A percentile compares a stretch with the other conserved stretches of the same genome.
Conservation (phyloP, 2,329 filamentous ascomycete species). For the Trichophyton verrucosum region DNA sequence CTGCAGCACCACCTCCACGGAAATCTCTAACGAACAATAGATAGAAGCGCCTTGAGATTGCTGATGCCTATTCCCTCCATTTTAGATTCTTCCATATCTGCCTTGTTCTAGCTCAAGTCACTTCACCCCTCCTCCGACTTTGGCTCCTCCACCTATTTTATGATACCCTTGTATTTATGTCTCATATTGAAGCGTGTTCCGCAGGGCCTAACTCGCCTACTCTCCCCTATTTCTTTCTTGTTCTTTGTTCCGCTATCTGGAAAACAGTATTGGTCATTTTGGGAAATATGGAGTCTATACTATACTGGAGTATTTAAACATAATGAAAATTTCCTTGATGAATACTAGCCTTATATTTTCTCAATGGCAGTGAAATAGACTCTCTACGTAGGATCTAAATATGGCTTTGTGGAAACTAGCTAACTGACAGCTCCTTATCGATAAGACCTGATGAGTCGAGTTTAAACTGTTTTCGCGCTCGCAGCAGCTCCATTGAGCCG, state of each 20-base stretch:
- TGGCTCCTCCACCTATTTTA: neutral
- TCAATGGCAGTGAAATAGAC: neutral
- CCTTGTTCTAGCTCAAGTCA: neutral
- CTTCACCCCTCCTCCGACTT: neutral
- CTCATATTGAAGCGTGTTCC: neutral
- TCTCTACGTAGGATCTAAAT: neutral
- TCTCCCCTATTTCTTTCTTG: neutral
- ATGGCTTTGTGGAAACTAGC: neutral
- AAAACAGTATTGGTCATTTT: neutral
- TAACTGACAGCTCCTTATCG: neutral
- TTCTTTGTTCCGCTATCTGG: neutral
- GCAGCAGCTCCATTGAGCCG: neutral
- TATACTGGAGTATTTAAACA: neutral
- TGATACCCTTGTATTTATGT: neutral
- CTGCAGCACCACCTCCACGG: slow-evolving; percentile 8
- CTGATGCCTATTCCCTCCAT: neutral
- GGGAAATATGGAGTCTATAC: neutral
- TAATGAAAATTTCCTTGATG: neutral
- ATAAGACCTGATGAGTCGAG: neutral
- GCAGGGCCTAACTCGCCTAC: neutral
- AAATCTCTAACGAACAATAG: slow-evolving; percentile 7
- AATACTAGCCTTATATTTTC: neutral
- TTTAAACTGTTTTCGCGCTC: neutral
- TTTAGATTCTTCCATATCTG: neutral
- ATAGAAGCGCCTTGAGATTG: neutral